Evolutionary conservation across 2,329 filamentous ascomycete genomes (phyloP).

Genomic region (Aspergillus niger): DNA sequence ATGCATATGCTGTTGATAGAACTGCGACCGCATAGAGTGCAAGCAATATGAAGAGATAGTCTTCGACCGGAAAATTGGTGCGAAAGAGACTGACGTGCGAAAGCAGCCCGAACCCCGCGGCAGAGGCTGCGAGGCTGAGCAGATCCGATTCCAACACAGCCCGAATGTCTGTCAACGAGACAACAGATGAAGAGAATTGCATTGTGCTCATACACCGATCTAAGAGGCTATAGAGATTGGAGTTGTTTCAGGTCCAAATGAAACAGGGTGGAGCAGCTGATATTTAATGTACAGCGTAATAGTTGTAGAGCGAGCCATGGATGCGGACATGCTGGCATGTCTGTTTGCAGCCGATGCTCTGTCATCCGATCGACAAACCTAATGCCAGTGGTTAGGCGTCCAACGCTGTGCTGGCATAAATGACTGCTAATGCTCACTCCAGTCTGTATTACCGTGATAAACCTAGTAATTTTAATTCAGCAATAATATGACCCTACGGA

Average conservation of each 20-base stretch:
- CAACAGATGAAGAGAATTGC: not conserved
- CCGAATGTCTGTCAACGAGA: not conserved
- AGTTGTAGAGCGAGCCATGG: not conserved
- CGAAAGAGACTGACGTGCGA: slow-evolving; percentile 9
- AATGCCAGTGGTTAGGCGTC: not conserved
- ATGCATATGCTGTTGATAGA: not conserved
- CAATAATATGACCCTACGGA: too few species aligned
- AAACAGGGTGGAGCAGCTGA: not conserved
- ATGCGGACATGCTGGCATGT: not conserved
- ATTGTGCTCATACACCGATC: not conserved
- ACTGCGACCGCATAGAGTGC: not conserved
- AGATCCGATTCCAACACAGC: not conserved
- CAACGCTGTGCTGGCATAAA: too few species aligned
- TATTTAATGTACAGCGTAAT: not conserved
- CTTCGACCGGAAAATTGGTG: slow-evolving; percentile 12
- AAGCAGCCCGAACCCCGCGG: not conserved
- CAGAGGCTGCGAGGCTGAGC: not conserved
- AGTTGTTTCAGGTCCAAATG: not conserved
- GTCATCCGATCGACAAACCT: not conserved
- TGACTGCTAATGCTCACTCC: too few species aligned
- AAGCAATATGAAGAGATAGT: slow-evolving; percentile 7
- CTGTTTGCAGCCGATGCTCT: not conserved
- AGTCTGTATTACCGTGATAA: too few species aligned
- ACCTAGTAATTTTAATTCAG: too few species aligned
- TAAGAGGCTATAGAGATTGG: slow-evolving; percentile 7